These are phyloP conservation scores for Stylonectria norvegica DNA, from an alignment of 2,329 filamentous ascomycete species.

Conservation along the genomic window DNA sequence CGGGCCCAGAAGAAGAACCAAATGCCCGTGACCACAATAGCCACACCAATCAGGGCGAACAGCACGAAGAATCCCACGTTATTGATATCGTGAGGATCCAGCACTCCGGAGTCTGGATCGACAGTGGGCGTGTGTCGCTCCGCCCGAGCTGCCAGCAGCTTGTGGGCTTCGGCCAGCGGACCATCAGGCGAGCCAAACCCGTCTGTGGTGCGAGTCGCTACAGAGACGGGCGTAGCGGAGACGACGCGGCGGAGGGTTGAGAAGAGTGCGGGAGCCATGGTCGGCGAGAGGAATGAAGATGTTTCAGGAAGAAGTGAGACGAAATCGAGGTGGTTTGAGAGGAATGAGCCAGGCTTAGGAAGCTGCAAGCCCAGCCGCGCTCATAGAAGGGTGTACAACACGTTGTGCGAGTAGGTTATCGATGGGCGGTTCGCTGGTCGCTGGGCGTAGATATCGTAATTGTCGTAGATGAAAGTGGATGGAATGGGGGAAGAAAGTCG, in stretches of 20 bases:
- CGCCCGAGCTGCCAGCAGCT: slow-evolving; percentile 42
- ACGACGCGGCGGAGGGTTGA: slow-evolving; percentile 30
- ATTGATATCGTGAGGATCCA: slow-evolving; percentile 56
- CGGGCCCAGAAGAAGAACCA: slow-evolving; percentile 99
- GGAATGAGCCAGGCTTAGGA: slow-evolving; percentile 21
- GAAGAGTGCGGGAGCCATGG: slow-evolving; percentile 42
- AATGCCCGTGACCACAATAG: slow-evolving; percentile 70
- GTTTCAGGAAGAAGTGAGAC: slow-evolving; percentile 15
- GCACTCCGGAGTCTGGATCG: slow-evolving; percentile 46
- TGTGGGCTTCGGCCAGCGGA: slow-evolving; percentile 40
- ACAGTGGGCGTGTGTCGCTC: slow-evolving; percentile 26
- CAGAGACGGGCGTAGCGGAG: slow-evolving; percentile 16
- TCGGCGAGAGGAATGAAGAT: slow-evolving; percentile 11
- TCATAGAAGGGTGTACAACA: too few relatives aligned
- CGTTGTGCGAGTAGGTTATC: too few relatives aligned
- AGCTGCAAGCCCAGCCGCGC: slow-evolving; percentile 29
- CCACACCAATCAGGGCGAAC: slow-evolving; percentile 78
- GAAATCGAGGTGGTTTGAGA: slow-evolving; percentile 2
- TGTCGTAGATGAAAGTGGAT: background rate
- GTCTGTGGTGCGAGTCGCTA: slow-evolving; percentile 13
- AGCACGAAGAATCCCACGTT: slow-evolving; percentile 76
- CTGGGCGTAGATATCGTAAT: background rate
- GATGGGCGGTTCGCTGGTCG: background rate
- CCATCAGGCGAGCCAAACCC: slow-evolving; percentile 34
- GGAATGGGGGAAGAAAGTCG: slow-evolving; percentile 1